phyloP scores from a whole-genome alignment of 805 yeast genomes.

The Priceomyces castillae region DNA sequence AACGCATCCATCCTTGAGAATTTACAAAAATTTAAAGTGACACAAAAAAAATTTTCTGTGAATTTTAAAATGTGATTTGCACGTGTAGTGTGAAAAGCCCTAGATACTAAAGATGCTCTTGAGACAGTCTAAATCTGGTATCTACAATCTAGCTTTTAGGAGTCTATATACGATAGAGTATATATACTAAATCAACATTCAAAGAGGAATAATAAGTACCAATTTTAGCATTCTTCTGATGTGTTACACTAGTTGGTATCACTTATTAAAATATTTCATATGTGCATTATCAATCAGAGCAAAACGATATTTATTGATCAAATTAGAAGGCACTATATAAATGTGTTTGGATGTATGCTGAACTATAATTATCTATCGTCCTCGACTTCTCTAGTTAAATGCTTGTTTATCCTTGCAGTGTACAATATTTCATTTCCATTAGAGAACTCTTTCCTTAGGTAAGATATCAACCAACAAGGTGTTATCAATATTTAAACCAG shows the following conservation, averaged over 20 bases:
- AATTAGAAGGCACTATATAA: neutral
- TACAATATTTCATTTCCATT: too few species aligned
- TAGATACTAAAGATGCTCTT: too few species aligned
- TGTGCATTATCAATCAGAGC: neutral
- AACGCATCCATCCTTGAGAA: neutral
- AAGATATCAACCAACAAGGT: slow-evolving; percentile 58
- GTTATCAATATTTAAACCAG: slow-evolving; percentile 42
- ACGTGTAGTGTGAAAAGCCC: neutral
- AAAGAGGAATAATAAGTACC: too few species aligned
- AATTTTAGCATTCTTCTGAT: too few species aligned
- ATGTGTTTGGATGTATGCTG: neutral
- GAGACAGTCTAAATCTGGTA: too few species aligned
- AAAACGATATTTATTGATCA: too few species aligned
- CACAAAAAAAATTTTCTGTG: slow-evolving; percentile 3
- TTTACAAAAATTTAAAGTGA: slow-evolving; percentile 1
- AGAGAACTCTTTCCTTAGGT: slow-evolving; percentile 62
- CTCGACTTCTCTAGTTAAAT: neutral
- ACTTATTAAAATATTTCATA: neutral
- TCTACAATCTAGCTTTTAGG: too few species aligned
- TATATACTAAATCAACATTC: too few species aligned
- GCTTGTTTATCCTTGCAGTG: neutral
- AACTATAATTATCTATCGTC: neutral
- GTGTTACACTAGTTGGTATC: too few species aligned
- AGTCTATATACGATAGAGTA: too few species aligned
- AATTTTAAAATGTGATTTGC: neutral